Evolutionary conservation across 176 grass and related monocot species (phyloP), one percentile per base, ranked within the genome.

Genomic region (Thinopyrum elongatum): DNA sequence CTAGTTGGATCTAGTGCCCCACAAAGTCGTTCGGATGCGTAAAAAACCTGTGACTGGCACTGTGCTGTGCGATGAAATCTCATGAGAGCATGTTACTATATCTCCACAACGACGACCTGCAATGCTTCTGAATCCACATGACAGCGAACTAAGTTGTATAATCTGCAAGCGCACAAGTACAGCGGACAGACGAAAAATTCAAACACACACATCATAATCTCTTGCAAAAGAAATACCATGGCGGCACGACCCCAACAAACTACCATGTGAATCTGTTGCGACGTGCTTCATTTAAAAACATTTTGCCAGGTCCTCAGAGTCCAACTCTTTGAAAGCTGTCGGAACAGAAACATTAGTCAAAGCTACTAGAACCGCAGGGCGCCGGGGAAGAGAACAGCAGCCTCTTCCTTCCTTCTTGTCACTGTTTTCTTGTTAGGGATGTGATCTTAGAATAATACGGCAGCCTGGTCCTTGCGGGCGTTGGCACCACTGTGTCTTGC

Each of bases 241-340:
- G 11, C 39, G 27, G 11, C 44, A 78, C 7, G 19, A 30, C 17
- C 65, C 87, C 62, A 74, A 10, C 68, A 11, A 28, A 14, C 33
- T 1, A 58, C 67, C 80, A 83, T 67, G 89, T 84, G 75, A 87
- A 90, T 74, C 60, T 71, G 34, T 61, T 87, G 46, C 67, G 60
- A 29, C 42, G 12, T 2, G 2, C 66, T 19, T 59, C 57, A 19
- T 15, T 70, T 46, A 76, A 65, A 74, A 31, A 1, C 0, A 3
- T 33, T 22, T 23, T 13, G 33, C 3, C 16, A 22, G 35, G 25
- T 87, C 22, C 74, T 83, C 42, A 47, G 68, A 80, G 80, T 84
- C 76, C 60, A 68, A 80, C 0, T 6, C 46, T 68, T 87, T 84
- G 74, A 84, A 90, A 80, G 67, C 5, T 84, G 85, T 87, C 80